These are phyloP conservation scores for Colletotrichum aenigma DNA, from an alignment of 2,329 filamentous ascomycete species.

Conservation along the genomic window DNA sequence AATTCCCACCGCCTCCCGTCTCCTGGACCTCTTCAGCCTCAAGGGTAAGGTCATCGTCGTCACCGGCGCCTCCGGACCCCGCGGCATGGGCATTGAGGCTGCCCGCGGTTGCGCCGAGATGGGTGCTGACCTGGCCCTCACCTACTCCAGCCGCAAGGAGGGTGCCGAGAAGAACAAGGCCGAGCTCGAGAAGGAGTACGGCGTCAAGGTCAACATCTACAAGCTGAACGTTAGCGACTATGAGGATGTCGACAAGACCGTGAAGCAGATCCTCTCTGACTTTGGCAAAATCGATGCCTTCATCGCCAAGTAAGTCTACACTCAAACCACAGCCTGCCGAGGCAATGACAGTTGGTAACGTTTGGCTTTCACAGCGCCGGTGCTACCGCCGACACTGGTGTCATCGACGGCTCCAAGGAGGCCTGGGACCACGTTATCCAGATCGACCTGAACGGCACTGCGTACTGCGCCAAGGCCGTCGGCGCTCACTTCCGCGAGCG, in stretches of 20 bases:
- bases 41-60: constrained; percentile 76
- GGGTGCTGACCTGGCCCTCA: constrained; percentile 73
- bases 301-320: constrained; percentile 69
- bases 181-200: constrained; percentile 68
- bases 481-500: constrained; percentile 68
- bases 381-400: constrained; percentile 69
- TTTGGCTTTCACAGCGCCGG: constrained; percentile 52
- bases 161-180: constrained; percentile 69
- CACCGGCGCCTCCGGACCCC: constrained; percentile 71
- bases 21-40: constrained; percentile 72
- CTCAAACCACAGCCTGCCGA: background rate
- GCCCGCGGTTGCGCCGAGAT: constrained; percentile 74
- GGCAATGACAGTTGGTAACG: background rate
- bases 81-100: constrained; percentile 73
- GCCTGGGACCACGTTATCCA: constrained; percentile 69
- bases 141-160: constrained; percentile 73
- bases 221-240: constrained; percentile 62
- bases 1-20: constrained; percentile 60
- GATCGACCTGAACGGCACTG: constrained; percentile 71
- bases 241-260: constrained; percentile 53
- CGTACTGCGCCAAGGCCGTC: constrained; percentile 71
- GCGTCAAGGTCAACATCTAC: constrained; percentile 69
- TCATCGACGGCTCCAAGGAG: constrained; percentile 70
- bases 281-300: constrained; percentile 79
- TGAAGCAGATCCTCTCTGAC: constrained; percentile 70